Evolutionary conservation across 2,329 filamentous ascomycete species (phyloP), one percentile per base, ranked within the genome.

Genomic region (Colletotrichum gigasporum): DNA sequence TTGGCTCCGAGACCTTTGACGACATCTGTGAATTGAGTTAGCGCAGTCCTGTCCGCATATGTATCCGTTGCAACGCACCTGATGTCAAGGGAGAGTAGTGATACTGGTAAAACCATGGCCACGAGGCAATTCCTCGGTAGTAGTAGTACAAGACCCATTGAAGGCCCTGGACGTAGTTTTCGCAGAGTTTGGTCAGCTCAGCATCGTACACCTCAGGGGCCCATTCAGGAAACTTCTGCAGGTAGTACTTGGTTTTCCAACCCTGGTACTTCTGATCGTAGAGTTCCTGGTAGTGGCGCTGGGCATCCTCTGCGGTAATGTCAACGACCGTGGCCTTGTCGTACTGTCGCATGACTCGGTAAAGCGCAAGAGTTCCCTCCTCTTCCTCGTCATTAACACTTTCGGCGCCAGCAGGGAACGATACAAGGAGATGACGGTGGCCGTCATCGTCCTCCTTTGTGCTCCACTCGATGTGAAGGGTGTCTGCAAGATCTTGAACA

Each of bases 111-210:
- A 92, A 99, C 96, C 96, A 99, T 12, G 96, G 94, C 96, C 96
- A 99, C 11, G 95, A 98, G 14, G 93, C 96, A 65, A 99, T 96
- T 67, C 96, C 96, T 56, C 91, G 90, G 80, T 99, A 99, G 79
- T 99, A 99, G 82, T 99, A 99, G 78, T 91, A 97, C 51, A 99
- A 83, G 42, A 99, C 96, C 96, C 96, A 99, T 76, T 99, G 96
- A 65, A 99, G 81, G 66, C 96, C 96, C 79, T 99, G 93, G 6
- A 99, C 94, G 72, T 99, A 99, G 78, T 98, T 99, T 78, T 98
- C 94, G 24, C 93, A 91, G 65, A 99, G 83, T 68, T 91, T 90
- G 56, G 84, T 90, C 73, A 98, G 84, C 76, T 97, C 93, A 39
- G 88, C 71, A 16, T 81, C 88, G 69, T 95, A 90, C 71, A 93